phyloP scores from a whole-genome alignment of 768 basidiomycete genomes.

The Macrocybe gigantea region DNA sequence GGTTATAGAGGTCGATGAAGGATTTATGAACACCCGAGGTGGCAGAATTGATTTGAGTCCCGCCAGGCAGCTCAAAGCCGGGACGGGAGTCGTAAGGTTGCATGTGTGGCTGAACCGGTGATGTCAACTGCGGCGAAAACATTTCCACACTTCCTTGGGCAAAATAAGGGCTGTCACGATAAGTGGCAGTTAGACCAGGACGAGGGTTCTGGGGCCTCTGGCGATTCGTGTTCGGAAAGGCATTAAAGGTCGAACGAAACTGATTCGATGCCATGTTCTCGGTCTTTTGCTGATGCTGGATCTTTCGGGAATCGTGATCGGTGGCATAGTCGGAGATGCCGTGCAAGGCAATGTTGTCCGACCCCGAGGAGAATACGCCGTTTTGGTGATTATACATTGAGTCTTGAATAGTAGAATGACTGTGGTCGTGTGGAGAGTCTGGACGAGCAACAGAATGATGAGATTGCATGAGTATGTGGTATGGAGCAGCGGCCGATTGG shows the following conservation, averaged over 20 bases:
- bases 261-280: slow-evolving; percentile 31
- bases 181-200: slow-evolving; percentile 25
- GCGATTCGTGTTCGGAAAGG: slow-evolving; percentile 38
- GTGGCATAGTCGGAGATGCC: slow-evolving; percentile 26
- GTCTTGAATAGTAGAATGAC: slow-evolving; percentile 21
- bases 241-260: slow-evolving; percentile 29
- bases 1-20: slow-evolving; percentile 22
- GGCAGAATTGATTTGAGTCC: slow-evolving; percentile 14
- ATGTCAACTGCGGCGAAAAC: slow-evolving; percentile 31
- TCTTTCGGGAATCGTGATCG: slow-evolving; percentile 33
- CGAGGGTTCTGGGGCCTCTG: slow-evolving; percentile 31
- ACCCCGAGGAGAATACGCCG: too few relatives aligned
- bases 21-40: slow-evolving; percentile 21
- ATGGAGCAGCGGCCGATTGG: slow-evolving; percentile 51
- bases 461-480: slow-evolving; percentile 42
- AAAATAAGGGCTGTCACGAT: slow-evolving; percentile 29
- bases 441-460: slow-evolving; percentile 37
- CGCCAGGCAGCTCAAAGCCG: slow-evolving; percentile 26
- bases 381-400: slow-evolving; percentile 24
- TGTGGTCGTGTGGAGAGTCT: slow-evolving; percentile 32
- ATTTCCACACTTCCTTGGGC: slow-evolving; percentile 24
- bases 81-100: slow-evolving; percentile 30
- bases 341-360: slow-evolving; percentile 26
- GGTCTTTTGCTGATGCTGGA: slow-evolving; percentile 20
- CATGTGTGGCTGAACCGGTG: slow-evolving; percentile 32